These are phyloP conservation scores for Talaromyces adpressus DNA, from an alignment of 495 filamentous ascomycete species.

Conservation along the genomic window DNA sequence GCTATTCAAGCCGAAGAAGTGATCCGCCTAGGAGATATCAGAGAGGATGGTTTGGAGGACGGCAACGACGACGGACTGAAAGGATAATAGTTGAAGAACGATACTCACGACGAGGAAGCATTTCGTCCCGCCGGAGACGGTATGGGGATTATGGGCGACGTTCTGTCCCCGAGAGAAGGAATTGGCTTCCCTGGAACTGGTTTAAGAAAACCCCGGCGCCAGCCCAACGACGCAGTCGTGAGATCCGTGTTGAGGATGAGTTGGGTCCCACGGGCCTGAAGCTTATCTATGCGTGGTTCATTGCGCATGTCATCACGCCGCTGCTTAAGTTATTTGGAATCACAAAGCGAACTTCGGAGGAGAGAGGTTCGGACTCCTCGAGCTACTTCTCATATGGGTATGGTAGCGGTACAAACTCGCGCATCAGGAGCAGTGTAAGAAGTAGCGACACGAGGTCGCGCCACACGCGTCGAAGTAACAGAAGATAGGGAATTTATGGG, in stretches of 20 bases:
- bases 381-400: not conserved
- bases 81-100: not conserved
- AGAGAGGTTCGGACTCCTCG: not conserved
- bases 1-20: not conserved
- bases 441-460: not conserved
- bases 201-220: not conserved
- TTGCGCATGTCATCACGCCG: not conserved
- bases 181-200: not conserved
- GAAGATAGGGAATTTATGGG: not conserved
- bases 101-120: not conserved
- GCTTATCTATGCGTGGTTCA: not conserved
- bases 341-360: not conserved
- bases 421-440: not conserved
- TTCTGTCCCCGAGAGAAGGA: not conserved
- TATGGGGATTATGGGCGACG: not conserved
- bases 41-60: constrained; percentile 2
- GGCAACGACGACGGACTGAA: not conserved
- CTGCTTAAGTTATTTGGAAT: not conserved
- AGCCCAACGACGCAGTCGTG: not conserved
- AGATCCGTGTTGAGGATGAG: not conserved
- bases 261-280: not conserved
- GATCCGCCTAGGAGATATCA: not conserved
- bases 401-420: not conserved
- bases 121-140: not conserved
- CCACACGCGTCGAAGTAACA: not conserved